Base-by-base conservation (phyloP, 176 grass and related monocot genomes). In the Phyllostachys edulis region DNA sequence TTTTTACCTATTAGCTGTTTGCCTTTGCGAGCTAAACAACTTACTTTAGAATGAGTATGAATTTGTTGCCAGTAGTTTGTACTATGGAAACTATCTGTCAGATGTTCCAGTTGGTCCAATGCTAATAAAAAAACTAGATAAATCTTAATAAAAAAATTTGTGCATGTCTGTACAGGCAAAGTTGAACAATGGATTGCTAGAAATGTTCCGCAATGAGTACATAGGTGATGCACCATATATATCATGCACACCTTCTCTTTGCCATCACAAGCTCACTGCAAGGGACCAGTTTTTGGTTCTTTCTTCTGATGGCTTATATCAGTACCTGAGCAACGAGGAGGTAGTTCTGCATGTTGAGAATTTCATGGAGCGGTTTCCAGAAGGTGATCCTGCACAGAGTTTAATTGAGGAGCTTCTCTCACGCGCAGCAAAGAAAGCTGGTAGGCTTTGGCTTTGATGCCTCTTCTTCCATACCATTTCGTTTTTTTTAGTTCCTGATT, bases 281-380 rank as follows among this genome's bases (percentile, higher is more conserved):
- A 85, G 73, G 60, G 92, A 97, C 80, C 90, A 84, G 36, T 97
- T 97, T 87, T 87, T 97, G 60, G 90, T 97, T 76, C 92, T 97
- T 79, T 97, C 95, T 76, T 97, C 95, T 69, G 95, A 97, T 76
- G 95, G 95, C 24, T 71, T 97, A 60, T 97, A 97, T 81, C 95
- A 97, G 57, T 97, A 97, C 63, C 73, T 94, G 73, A 97, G 86
- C 87, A 97, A 97, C 16, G 88, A 97, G 36, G 95, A 97, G 83
- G 95, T 97, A 64, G 92, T 97, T 57, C 75, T 92, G 36, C 95
- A 94, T 94, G 95, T 97, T 40, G 92, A 91, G 36, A 91, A 87
- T 86, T 97, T 97, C 55, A 94, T 97, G 95, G 91, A 91, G 79
- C 89, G 87, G 65, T 91, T 94, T 75, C 92, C 95, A 50, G 95